Evolutionary conservation across 768 basidiomycete genomes (phyloP).

Genomic region (Pisolithus tinctorius): DNA sequence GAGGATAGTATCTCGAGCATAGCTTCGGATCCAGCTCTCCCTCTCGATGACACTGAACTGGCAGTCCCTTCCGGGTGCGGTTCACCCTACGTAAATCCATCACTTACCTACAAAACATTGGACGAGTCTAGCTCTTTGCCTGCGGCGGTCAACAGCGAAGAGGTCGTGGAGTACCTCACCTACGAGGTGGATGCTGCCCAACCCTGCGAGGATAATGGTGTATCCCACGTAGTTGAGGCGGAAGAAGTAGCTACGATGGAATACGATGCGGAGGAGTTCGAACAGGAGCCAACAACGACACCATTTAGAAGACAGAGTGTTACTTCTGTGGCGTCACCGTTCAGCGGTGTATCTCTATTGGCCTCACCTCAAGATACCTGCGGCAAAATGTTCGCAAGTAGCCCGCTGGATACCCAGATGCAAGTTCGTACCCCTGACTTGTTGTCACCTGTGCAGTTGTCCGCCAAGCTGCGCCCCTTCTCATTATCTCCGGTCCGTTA

Average conservation of each 20-base stretch:
- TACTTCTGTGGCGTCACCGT: slow-evolving; percentile 15
- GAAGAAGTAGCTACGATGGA: background rate
- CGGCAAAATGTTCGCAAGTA: background rate
- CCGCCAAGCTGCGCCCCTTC: slow-evolving; percentile 37
- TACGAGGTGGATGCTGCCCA: background rate
- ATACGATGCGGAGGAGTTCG: background rate
- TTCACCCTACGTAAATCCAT: background rate
- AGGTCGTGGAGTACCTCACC: background rate
- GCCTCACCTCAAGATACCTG: slow-evolving; percentile 15
- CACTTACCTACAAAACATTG: background rate
- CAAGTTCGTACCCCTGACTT: slow-evolving; percentile 20
- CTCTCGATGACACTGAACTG: background rate
- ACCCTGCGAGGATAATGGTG: background rate
- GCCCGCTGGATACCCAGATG: background rate
- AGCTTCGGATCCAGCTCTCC: background rate
- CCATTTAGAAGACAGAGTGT: slow-evolving; percentile 12
- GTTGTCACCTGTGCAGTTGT: slow-evolving; percentile 61
- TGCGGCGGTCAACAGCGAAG: background rate
- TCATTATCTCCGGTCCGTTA: slow-evolving; percentile 12
- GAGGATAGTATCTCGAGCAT: background rate
- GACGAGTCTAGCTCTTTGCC: background rate
- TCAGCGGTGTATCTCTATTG: slow-evolving; percentile 22
- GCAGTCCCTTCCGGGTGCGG: background rate
- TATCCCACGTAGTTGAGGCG: background rate
- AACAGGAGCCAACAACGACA: slow-evolving; percentile 1